Evolutionary conservation across 2,329 filamentous ascomycete genomes (phyloP).

Genomic region (Sarocladium brachiariae): DNA sequence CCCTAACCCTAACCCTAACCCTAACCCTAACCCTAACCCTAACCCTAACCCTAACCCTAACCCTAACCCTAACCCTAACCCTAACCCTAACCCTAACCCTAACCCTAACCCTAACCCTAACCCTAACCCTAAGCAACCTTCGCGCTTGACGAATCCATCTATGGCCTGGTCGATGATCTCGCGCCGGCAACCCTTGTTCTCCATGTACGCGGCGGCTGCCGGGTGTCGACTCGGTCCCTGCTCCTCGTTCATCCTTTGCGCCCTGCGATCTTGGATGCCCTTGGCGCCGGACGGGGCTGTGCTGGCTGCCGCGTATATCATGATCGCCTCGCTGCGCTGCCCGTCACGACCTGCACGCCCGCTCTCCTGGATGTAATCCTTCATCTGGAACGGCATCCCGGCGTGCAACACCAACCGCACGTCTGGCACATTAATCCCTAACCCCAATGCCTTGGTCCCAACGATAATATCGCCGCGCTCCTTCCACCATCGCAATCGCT

Average conservation of each 20-base stretch:
- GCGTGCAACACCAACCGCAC: slow-evolving; percentile 4
- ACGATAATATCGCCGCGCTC: slow-evolving; percentile 10
- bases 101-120: too few species aligned
- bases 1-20: too few species aligned
- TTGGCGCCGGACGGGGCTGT: not conserved
- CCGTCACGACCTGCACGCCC: not conserved
- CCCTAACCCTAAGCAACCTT: too few species aligned
- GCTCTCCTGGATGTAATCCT: slow-evolving; percentile 3
- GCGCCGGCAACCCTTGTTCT: not conserved
- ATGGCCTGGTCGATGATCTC: not conserved
- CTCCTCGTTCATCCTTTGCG: not conserved
- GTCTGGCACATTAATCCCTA: slow-evolving; percentile 10
- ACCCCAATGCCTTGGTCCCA: slow-evolving; percentile 6
- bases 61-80: too few species aligned
- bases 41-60: too few species aligned
- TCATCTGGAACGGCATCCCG: not conserved
- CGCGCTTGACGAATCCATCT: not conserved
- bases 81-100: too few species aligned
- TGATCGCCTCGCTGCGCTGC: not conserved
- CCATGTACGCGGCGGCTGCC: not conserved
- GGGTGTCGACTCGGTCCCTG: not conserved
- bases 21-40: too few species aligned
- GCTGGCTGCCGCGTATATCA: not conserved
- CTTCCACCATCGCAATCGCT: not conserved
- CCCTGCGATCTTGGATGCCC: not conserved